phyloP scores from a whole-genome alignment of 2,329 filamentous ascomycete genomes.

The Verticillium dahliae region DNA sequence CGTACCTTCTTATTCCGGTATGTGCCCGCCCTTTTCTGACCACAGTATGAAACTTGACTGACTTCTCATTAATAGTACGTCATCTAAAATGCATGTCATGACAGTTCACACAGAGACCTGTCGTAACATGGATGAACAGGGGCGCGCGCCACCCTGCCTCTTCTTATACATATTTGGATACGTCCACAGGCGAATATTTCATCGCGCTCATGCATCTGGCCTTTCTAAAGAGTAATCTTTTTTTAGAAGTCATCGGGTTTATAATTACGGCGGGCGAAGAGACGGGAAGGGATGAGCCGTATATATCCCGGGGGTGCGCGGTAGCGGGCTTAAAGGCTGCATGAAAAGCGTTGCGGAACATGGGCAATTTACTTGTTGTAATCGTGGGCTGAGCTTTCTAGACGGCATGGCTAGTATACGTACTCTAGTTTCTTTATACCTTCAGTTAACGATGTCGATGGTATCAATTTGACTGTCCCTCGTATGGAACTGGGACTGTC shows the following conservation, averaged over 20 bases:
- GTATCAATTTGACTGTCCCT: background rate
- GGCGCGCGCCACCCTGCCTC: too few relatives aligned
- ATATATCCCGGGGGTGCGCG: background rate
- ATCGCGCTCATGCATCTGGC: background rate
- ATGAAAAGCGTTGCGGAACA: background rate
- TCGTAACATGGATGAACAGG: too few relatives aligned
- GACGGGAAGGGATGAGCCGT: background rate
- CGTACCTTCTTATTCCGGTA: conserved; percentile 68
- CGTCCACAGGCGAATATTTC: background rate
- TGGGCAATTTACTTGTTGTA: background rate
- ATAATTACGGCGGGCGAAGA: background rate
- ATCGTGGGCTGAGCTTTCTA: background rate
- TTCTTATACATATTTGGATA: background rate
- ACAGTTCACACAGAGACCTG: too few relatives aligned
- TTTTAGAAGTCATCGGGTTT: background rate
- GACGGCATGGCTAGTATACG: background rate
- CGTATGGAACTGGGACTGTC: background rate
- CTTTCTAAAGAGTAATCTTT: background rate
- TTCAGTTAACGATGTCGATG: background rate
- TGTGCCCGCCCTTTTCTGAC: conserved; percentile 9
- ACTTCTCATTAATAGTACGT: conserved; percentile 26
- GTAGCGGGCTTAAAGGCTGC: background rate
- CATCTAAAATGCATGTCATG: conserved; percentile 21
- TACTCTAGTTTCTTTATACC: background rate
- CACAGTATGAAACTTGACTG: background rate